These are phyloP conservation scores for Corymbia maculata DNA, from an alignment of 345 rosid genomes.

Conservation along the genomic window DNA sequence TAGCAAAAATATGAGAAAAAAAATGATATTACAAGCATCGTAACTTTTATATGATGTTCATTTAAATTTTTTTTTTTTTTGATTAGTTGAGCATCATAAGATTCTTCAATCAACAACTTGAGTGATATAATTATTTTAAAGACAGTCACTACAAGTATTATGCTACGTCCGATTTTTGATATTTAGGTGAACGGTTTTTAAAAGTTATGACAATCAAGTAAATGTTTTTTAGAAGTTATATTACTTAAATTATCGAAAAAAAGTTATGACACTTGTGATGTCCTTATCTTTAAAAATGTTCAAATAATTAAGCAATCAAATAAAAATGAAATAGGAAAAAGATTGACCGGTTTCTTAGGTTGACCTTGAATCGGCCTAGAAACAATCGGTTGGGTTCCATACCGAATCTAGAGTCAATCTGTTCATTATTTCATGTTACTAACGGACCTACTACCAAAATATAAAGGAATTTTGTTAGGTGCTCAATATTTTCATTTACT, in stretches of 20 bases:
- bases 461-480: neutral
- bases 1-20: neutral
- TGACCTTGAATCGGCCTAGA: neutral
- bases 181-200: neutral
- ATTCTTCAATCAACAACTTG: neutral
- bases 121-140: neutral
- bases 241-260: neutral
- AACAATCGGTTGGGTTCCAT: neutral
- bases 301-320: neutral
- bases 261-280: neutral
- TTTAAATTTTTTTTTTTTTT: neutral
- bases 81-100: fast-evolving
- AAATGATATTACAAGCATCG: neutral
- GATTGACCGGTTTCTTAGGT: neutral
- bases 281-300: neutral
- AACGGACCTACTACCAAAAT: neutral
- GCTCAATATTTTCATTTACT: neutral
- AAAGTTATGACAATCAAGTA: neutral
- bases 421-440: neutral
- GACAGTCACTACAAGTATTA: fast-evolving
- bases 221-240: neutral
- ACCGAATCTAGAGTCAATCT: neutral
- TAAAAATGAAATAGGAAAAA: neutral
- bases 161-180: neutral
- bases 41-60: neutral